phyloP scores from a whole-genome alignment of 768 basidiomycete species.

The Coprinellus micaceus region DNA sequence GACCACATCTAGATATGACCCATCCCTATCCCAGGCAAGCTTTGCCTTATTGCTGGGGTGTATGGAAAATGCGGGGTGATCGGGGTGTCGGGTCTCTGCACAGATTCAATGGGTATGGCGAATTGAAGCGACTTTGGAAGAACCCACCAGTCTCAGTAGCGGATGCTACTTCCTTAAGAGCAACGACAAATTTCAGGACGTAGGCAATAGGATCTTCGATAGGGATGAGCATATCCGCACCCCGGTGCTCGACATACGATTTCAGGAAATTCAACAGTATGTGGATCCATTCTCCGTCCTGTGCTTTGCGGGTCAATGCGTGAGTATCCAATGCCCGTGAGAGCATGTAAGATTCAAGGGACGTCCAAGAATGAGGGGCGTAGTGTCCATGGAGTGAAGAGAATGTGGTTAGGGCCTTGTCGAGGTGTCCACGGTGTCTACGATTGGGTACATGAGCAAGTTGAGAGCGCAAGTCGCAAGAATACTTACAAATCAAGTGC shows the following conservation, averaged over 20 bases:
- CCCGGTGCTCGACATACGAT: conserved; percentile 55
- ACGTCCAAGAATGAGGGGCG: conserved; percentile 76
- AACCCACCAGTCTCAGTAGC: conserved; percentile 53
- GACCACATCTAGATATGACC: conserved; percentile 54
- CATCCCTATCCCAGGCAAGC: conserved; percentile 61
- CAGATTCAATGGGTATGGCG: not conserved
- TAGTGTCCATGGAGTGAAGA: conserved; percentile 84
- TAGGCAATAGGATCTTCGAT: conserved; percentile 48
- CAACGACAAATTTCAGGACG: conserved; percentile 46
- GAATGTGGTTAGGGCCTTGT: conserved; percentile 65
- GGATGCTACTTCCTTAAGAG: conserved; percentile 46
- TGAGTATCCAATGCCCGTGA: conserved; percentile 71
- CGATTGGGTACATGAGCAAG: not conserved
- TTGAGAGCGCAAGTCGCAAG: not conserved
- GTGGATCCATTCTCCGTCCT: conserved; percentile 78
- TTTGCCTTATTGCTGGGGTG: conserved; percentile 43
- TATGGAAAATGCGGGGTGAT: conserved; percentile 67
- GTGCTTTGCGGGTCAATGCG: conserved; percentile 47
- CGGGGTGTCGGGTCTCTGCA: conserved; percentile 57
- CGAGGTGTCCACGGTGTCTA: conserved; percentile 66
- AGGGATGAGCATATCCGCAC: conserved; percentile 50
- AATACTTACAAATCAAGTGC: conserved; percentile 76
- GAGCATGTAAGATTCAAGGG: conserved; percentile 76
- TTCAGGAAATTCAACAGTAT: conserved; percentile 74
- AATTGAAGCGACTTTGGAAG: not conserved